Evolutionary conservation across 768 basidiomycete genomes (phyloP).

Genomic region (Leucocoprinus leucothites): DNA sequence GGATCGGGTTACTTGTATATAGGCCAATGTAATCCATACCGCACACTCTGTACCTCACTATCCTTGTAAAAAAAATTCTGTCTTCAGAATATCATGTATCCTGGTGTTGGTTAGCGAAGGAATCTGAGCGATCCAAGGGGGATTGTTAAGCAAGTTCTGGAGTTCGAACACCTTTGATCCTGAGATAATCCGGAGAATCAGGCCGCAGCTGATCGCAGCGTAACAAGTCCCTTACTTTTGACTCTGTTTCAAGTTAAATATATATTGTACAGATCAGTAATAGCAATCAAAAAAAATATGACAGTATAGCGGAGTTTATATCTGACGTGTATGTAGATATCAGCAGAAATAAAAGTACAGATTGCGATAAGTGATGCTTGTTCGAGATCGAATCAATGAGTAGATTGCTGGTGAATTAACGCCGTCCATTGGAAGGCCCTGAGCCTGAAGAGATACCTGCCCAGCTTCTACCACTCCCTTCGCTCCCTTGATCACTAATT

Average conservation of each 20-base stretch:
- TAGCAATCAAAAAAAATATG: no score
- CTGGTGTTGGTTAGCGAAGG: no score
- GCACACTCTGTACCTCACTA: not conserved
- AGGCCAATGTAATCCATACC: not conserved
- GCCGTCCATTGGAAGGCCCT: not conserved
- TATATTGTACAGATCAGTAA: no score
- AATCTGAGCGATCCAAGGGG: no score
- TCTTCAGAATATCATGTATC: not conserved
- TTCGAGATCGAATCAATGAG: not conserved
- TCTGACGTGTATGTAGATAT: not conserved
- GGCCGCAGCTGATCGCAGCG: no score
- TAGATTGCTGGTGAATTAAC: not conserved
- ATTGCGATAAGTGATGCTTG: not conserved
- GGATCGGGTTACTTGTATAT: not conserved
- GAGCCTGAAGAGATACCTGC: slow-evolving; percentile 5
- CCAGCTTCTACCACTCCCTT: slow-evolving; percentile 10
- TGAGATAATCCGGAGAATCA: no score
- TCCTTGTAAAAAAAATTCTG: not conserved
- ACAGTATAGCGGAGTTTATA: no score
- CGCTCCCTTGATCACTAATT: slow-evolving; percentile 9
- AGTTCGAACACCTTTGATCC: no score
- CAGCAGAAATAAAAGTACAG: slow-evolving; percentile 5
- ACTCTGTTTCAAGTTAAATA: no score
- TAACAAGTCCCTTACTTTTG: no score
- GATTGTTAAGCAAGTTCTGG: no score